phyloP scores from a whole-genome alignment of 1,284 basidiomycete genomes.

The Trichosporon sp. region DNA sequence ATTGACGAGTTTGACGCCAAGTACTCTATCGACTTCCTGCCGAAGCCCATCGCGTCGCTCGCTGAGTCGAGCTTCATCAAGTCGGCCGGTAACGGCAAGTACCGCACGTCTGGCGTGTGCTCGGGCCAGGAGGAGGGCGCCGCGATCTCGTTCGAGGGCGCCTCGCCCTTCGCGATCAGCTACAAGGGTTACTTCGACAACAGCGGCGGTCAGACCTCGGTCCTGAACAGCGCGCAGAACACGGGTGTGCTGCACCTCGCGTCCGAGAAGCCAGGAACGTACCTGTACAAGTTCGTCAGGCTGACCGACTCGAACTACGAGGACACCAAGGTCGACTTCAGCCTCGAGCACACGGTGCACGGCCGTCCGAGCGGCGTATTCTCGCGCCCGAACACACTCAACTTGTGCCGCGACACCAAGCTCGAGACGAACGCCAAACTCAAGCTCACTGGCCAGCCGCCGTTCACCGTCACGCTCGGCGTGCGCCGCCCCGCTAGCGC shows the following conservation, averaged over 20 bases:
- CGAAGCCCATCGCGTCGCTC: conserved; percentile 45
- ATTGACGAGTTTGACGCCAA: conserved; percentile 61
- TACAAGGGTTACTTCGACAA: conserved; percentile 54
- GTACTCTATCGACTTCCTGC: conserved; percentile 70
- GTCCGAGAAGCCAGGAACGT: conserved; percentile 68
- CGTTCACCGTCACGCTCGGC: conserved; percentile 75
- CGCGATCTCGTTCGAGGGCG: conserved; percentile 74
- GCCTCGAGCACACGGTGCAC: conserved; percentile 80
- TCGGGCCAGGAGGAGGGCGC: conserved; percentile 76
- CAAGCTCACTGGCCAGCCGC: conserved; percentile 76
- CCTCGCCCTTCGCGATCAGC: conserved; percentile 78
- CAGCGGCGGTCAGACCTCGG: conserved; percentile 65
- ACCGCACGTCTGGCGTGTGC: conserved; percentile 67
- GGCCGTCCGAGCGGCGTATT: conserved; percentile 76
- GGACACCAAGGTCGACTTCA: conserved; percentile 57
- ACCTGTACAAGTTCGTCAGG: conserved; percentile 85
- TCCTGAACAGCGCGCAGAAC: conserved; percentile 81
- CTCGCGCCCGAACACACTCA: conserved; percentile 66
- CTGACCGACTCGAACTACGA: conserved; percentile 83
- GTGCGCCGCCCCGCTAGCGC: conserved; percentile 74
- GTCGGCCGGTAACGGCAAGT: conserved; percentile 64
- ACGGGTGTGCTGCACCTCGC: conserved; percentile 83
- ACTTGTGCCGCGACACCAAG: conserved; percentile 69
- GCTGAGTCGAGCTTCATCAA: conserved; percentile 48
- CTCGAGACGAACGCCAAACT: conserved; percentile 65